phyloP scores from a whole-genome alignment of 352 stramenopile species.

The Peronospora farinosa region DNA sequence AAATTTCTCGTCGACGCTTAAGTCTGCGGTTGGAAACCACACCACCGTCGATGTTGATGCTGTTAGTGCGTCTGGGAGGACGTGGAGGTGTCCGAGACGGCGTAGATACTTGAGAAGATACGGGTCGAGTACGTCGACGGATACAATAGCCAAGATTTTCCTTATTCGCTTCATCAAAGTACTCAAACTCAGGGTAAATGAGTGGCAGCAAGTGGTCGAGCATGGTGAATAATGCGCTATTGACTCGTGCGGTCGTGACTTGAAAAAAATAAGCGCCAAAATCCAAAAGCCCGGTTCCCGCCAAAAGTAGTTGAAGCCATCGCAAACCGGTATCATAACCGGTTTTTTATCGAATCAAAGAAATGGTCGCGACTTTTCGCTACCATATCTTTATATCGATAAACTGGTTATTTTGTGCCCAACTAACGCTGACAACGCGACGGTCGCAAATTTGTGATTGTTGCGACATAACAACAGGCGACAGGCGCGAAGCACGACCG shows the following conservation, averaged over 20 bases:
- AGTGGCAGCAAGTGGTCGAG: constrained; percentile 39
- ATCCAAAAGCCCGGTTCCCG: constrained; percentile 20
- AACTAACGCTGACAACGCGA: too few species aligned
- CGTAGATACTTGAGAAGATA: constrained; percentile 2
- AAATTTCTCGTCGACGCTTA: constrained; percentile 15
- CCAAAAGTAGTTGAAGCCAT: constrained; percentile 21
- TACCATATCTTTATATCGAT: too few species aligned
- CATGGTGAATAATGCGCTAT: constrained; percentile 13
- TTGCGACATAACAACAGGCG: neutral
- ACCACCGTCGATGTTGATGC: constrained; percentile 9
- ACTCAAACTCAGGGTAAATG: constrained; percentile 37
- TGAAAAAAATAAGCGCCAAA: constrained; percentile 23
- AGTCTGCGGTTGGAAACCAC: constrained; percentile 6
- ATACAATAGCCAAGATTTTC: constrained; percentile 64
- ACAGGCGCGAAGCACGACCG: constrained; percentile 9
- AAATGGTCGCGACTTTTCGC: too few species aligned
- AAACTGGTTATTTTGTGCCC: too few species aligned
- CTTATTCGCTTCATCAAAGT: constrained; percentile 51
- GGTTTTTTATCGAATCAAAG: neutral
- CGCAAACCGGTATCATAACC: constrained; percentile 4
- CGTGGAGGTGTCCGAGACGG: constrained; percentile 16
- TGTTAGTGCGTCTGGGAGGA: constrained; percentile 17
- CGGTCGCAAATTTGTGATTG: too few species aligned
- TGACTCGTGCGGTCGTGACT: constrained; percentile 2
- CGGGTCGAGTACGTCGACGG: constrained; percentile 18